Evolutionary conservation across 495 filamentous ascomycete genomes (phyloP).

Genomic region (Durotheca rogersii): DNA sequence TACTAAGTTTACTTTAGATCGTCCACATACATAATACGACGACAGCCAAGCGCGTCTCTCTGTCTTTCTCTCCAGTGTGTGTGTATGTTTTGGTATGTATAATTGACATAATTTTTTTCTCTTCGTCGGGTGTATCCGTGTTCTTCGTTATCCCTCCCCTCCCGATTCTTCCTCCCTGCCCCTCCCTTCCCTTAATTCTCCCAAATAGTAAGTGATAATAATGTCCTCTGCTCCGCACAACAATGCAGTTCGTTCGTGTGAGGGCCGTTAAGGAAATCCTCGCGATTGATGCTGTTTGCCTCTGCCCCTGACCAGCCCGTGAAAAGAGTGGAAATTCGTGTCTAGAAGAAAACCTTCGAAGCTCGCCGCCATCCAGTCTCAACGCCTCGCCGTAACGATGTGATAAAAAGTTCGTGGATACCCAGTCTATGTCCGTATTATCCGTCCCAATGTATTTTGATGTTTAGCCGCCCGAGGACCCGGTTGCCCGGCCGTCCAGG

Average conservation of each 20-base stretch:
- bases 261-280: no score
- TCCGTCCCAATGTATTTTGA: constrained; percentile 27
- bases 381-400: constrained; percentile 35
- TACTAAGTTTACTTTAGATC: no score
- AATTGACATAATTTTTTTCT: no score
- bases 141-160: no score
- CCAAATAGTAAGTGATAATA: constrained; percentile 2
- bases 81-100: no score
- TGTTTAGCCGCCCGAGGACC: constrained; percentile 24
- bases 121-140: no score
- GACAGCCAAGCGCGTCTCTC: no score
- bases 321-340: constrained; percentile 26
- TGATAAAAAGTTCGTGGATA: constrained; percentile 14
- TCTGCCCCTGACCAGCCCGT: constrained; percentile 5
- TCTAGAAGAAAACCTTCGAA: constrained; percentile 17
- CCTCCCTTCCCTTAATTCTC: background rate
- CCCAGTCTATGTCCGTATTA: constrained; percentile 26
- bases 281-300: constrained; percentile 2
- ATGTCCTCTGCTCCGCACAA: constrained; percentile 2
- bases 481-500: constrained; percentile 25
- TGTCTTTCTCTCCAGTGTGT: no score
- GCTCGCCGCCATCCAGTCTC: background rate
- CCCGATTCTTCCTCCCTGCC: no score
- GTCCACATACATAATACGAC: no score
- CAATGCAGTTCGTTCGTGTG: background rate